phyloP scores from a whole-genome alignment of 768 basidiomycete species.

The Lentinula sp. region DNA sequence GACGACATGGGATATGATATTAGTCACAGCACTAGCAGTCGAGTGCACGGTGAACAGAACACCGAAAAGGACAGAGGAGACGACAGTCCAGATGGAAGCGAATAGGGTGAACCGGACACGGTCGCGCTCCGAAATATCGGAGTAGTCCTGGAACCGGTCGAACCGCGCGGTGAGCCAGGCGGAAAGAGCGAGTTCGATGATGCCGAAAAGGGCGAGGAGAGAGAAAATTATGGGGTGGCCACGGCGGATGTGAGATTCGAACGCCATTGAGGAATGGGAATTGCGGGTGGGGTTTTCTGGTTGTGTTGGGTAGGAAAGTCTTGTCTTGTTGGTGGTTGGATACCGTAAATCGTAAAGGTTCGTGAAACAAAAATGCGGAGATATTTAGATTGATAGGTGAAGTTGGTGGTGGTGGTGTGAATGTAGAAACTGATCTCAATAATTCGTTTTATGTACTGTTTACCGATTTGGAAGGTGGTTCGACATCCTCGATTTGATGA shows the following conservation, averaged over 20 bases:
- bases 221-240: not conserved
- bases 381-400: not conserved
- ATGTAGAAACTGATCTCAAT: not conserved
- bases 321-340: not conserved
- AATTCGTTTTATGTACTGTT: not conserved
- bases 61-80: conserved; percentile 46
- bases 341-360: not conserved
- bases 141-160: conserved; percentile 49
- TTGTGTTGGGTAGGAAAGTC: not conserved
- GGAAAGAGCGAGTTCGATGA: conserved; percentile 44
- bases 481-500: not conserved
- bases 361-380: too few species aligned
- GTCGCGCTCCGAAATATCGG: conserved; percentile 43
- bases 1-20: conserved; percentile 52
- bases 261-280: not conserved
- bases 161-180: conserved; percentile 67
- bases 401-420: not conserved
- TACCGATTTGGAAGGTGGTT: not conserved
- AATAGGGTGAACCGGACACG: conserved; percentile 67
- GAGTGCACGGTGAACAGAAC: conserved; percentile 44
- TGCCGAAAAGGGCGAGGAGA: not conserved
- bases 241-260: not conserved
- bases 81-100: conserved; percentile 65
- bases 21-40: conserved; percentile 46
- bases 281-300: too few species aligned